Conservation (phyloP, 352 stramenopile species). For the Pseudoperonospora humuli region DNA sequence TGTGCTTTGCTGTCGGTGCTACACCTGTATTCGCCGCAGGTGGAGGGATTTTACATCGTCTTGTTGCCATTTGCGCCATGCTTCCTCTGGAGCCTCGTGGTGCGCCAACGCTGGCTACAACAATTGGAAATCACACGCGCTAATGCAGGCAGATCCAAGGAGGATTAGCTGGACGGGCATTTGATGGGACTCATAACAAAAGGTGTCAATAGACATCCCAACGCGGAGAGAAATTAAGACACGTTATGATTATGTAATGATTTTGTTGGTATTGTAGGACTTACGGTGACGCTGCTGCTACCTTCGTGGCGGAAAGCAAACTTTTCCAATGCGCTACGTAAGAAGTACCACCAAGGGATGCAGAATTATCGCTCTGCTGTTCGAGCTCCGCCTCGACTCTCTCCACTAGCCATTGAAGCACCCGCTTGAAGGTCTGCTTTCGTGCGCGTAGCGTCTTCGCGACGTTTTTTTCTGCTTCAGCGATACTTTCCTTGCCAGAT, state of each 20-base stretch:
- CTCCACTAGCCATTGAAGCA: slow-evolving; percentile 18
- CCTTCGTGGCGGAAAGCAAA: slow-evolving; percentile 9
- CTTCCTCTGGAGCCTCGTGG: slow-evolving; percentile 77
- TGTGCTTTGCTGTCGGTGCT: slow-evolving; percentile 47
- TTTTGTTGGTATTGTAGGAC: slow-evolving; percentile 4
- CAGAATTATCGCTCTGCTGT: neutral
- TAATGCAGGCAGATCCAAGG: slow-evolving; percentile 15
- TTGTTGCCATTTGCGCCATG: slow-evolving; percentile 74
- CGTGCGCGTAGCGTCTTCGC: slow-evolving; percentile 1
- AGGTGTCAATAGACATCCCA: too few species aligned
- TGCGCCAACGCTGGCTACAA: slow-evolving; percentile 66
- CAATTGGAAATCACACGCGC: slow-evolving; percentile 5
- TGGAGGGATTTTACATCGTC: slow-evolving; percentile 84
- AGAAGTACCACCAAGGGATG: neutral
- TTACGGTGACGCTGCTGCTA: slow-evolving; percentile 9
- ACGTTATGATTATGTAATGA: slow-evolving; percentile 6
- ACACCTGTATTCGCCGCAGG: slow-evolving; percentile 50
- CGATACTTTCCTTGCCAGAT: too few species aligned
- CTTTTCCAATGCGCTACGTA: slow-evolving; percentile 5
- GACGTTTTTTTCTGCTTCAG: too few species aligned
- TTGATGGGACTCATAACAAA: too few species aligned
- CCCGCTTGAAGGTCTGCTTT: slow-evolving; percentile 4
- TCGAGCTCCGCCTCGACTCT: slow-evolving; percentile 10
- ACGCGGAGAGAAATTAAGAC: too few species aligned
- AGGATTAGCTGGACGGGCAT: too few species aligned